Percentiles rank a stretch among this genome's conserved stretches.
Conservation (phyloP, 2,329 filamentous ascomycete species). For the Claviceps humidiphila region DNA sequence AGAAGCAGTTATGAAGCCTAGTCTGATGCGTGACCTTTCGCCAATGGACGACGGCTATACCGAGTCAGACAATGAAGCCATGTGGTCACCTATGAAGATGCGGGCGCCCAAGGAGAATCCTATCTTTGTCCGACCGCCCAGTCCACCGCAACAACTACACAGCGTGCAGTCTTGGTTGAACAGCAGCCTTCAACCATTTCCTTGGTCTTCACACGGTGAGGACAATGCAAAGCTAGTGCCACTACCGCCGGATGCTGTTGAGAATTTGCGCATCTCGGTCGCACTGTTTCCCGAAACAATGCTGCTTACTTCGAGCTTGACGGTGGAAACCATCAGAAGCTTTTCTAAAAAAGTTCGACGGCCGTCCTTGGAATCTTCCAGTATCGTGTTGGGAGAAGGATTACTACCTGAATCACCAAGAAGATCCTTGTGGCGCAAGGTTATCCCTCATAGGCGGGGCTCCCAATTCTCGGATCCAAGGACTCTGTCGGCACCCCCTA, state of each 20-base stretch:
- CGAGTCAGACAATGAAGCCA: constrained; percentile 6
- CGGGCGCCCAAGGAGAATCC: constrained; percentile 9
- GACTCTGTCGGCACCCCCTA: not conserved
- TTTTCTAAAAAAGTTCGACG: constrained; percentile 41
- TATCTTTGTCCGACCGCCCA: constrained; percentile 19
- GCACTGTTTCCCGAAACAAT: constrained; percentile 47
- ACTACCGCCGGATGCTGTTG: constrained; percentile 38
- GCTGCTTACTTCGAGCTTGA: constrained; percentile 40
- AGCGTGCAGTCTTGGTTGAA: constrained; percentile 25
- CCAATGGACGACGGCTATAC: constrained; percentile 4
- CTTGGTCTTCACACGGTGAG: constrained; percentile 18
- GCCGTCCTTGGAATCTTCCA: constrained; percentile 14
- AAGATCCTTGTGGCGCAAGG: constrained; percentile 24
- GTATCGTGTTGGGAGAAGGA: constrained; percentile 10
- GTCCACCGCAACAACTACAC: constrained; percentile 21
- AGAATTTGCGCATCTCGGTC: constrained; percentile 39
- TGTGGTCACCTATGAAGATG: constrained; percentile 2
- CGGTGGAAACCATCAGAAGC: constrained; percentile 43
- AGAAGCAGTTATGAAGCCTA: not conserved
- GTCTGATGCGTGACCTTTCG: constrained; percentile 1
- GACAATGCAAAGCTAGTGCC: constrained; percentile 29
- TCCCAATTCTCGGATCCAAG: constrained; percentile 5
- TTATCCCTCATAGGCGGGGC: constrained; percentile 17
- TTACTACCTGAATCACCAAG: constrained; percentile 8
- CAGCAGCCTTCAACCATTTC: constrained; percentile 17